These are phyloP conservation scores for Chrysanthemum makinoi DNA, from an alignment of 129 eudicot genomes.

Conservation along the genomic window DNA sequence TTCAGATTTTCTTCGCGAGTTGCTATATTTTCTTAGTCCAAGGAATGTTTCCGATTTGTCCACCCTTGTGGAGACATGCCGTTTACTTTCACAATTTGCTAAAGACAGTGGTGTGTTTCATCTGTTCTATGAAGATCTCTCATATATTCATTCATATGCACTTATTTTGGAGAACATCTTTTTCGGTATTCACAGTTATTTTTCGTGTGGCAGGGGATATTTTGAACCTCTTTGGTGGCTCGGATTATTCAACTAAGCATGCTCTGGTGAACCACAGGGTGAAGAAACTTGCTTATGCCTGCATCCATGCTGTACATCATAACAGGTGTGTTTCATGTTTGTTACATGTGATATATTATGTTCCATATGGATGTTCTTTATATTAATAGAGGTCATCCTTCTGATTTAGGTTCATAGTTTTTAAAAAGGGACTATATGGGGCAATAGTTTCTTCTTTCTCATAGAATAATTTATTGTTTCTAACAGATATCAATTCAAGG, in stretches of 20 bases:
- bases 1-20: slow-evolving; percentile 73
- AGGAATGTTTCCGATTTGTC: slow-evolving; percentile 54
- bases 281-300: slow-evolving; percentile 69
- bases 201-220: slow-evolving; percentile 45
- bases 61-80: slow-evolving; percentile 79
- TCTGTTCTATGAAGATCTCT: slow-evolving; percentile 6
- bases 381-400: not conserved
- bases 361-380: not conserved
- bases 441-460: slow-evolving; percentile 10
- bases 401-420: not conserved
- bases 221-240: slow-evolving; percentile 63
- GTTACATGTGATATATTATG: slow-evolving; percentile 8
- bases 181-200: slow-evolving; percentile 19
- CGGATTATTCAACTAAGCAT: slow-evolving; percentile 46
- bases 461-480: slow-evolving; percentile 17
- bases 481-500: slow-evolving; percentile 59
- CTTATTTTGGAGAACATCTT: slow-evolving; percentile 10
- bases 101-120: slow-evolving; percentile 56
- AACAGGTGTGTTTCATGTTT: slow-evolving; percentile 60
- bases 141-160: not conserved
- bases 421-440: slow-evolving; percentile 10
- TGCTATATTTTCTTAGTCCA: slow-evolving; percentile 77
- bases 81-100: slow-evolving; percentile 56
- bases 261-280: slow-evolving; percentile 65
- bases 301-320: slow-evolving; percentile 70